These are phyloP conservation scores for Candida rishiriensis DNA, from an alignment of 805 yeast species.

Conservation along the genomic window DNA sequence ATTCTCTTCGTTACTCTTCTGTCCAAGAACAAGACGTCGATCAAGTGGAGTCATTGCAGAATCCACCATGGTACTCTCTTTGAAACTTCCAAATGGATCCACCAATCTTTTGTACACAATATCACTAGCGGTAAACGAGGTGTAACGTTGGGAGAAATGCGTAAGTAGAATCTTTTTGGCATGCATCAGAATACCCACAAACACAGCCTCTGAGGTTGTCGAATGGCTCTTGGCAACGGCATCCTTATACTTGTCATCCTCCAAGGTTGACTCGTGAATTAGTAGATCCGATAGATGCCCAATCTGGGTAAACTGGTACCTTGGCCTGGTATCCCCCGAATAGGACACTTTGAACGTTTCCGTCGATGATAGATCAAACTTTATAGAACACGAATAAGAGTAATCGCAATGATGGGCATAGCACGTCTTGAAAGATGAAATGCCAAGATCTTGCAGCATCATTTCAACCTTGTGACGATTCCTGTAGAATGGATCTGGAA, in stretches of 20 bases:
- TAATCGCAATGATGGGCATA: slow-evolving; percentile 81
- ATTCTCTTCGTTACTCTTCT: slow-evolving; percentile 7
- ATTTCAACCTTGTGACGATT: slow-evolving; percentile 6
- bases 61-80: neutral
- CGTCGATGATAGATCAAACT: slow-evolving; percentile 32
- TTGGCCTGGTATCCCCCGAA: slow-evolving; percentile 95
- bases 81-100: slow-evolving; percentile 7
- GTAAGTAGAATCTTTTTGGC: slow-evolving; percentile 72
- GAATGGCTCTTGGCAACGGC: slow-evolving; percentile 82
- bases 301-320: slow-evolving; percentile 49
- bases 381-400: slow-evolving; percentile 66
- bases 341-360: slow-evolving; percentile 66
- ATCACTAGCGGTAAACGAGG: slow-evolving; percentile 37
- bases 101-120: slow-evolving; percentile 21
- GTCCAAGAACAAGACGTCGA: neutral
- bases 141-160: slow-evolving; percentile 90
- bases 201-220: slow-evolving; percentile 82
- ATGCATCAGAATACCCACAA: slow-evolving; percentile 64
- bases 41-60: neutral
- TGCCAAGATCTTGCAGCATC: slow-evolving; percentile 39
- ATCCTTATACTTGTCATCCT: slow-evolving; percentile 69
- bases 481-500: neutral
- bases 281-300: slow-evolving; percentile 69
- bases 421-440: slow-evolving; percentile 50
- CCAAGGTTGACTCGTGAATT: slow-evolving; percentile 92